Conservation (phyloP, 1,139 yeast species). For the Hanseniaspora gamundiae region DNA sequence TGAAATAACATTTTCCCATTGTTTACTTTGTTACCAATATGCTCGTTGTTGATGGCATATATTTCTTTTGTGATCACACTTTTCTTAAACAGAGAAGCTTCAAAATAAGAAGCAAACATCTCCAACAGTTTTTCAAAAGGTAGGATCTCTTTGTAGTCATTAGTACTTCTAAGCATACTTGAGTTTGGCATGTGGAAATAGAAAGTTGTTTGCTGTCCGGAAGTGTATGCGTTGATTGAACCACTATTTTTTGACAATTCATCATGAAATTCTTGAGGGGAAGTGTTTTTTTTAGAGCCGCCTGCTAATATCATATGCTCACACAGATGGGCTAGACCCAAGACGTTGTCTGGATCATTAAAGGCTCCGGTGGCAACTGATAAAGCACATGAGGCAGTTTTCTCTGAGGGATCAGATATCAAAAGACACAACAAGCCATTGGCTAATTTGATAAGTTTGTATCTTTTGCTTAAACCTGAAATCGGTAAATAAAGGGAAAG, state of each 20-base stretch:
- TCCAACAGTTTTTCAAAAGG: slow-evolving; percentile 34
- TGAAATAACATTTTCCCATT: slow-evolving; percentile 41
- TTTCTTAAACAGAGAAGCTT: slow-evolving; percentile 37
- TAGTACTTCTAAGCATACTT: slow-evolving; percentile 14
- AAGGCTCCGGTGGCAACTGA: slow-evolving; percentile 54
- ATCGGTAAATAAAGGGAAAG: slow-evolving; percentile 27
- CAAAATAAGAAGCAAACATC: slow-evolving; percentile 42
- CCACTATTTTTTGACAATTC: slow-evolving; percentile 40
- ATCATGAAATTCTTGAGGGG: slow-evolving; percentile 34
- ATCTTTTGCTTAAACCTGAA: slow-evolving; percentile 26
- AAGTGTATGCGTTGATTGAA: slow-evolving; percentile 49
- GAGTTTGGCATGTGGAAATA: slow-evolving; percentile 44
- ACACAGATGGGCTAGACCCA: slow-evolving; percentile 64
- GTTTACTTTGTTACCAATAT: slow-evolving; percentile 35
- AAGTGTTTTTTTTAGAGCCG: slow-evolving; percentile 45
- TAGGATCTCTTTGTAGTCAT: slow-evolving; percentile 14
- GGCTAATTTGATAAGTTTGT: slow-evolving; percentile 34
- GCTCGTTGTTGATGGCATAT: slow-evolving; percentile 52
- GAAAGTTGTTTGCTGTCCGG: slow-evolving; percentile 50
- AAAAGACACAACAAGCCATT: slow-evolving; percentile 43
- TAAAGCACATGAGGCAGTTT: slow-evolving; percentile 35
- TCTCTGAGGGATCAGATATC: slow-evolving; percentile 45
- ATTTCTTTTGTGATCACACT: slow-evolving; percentile 37
- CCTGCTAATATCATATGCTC: slow-evolving; percentile 51
- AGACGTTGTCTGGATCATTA: slow-evolving; percentile 40